A percentile compares a stretch with the other conserved stretches of the same genome.
Conservation (phyloP, 345 rosid genomes). For the Odontarrhena argentea region DNA sequence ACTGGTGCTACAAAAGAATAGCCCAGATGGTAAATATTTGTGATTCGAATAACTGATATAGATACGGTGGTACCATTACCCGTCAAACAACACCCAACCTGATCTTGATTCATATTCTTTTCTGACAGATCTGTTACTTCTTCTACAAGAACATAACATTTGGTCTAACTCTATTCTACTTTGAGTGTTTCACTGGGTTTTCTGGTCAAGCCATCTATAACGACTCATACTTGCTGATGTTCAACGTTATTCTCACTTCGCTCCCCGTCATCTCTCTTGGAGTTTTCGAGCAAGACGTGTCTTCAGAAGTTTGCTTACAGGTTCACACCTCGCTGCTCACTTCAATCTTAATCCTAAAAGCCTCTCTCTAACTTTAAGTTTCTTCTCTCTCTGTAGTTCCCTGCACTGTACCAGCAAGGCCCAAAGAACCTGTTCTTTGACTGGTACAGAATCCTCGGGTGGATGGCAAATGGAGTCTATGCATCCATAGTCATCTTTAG, state of each 20-base stretch:
- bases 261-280: conserved; percentile 77
- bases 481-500: conserved; percentile 60
- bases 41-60: conserved; percentile 21
- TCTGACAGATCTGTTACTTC: conserved; percentile 60
- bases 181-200: conserved; percentile 62
- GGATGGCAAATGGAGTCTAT: conserved; percentile 65
- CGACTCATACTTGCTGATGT: conserved; percentile 66
- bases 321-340: conserved; percentile 35
- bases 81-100: conserved; percentile 4
- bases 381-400: conserved; percentile 51
- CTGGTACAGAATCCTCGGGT: conserved; percentile 71
- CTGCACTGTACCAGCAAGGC: conserved; percentile 77
- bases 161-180: conserved; percentile 78
- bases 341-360: not conserved
- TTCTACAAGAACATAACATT: conserved; percentile 81
- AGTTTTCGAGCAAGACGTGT: conserved; percentile 74
- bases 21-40: conserved; percentile 68
- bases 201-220: conserved; percentile 67
- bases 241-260: conserved; percentile 74
- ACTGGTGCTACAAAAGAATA: conserved; percentile 82
- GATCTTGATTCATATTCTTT: conserved; percentile 38
- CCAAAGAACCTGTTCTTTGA: conserved; percentile 59
- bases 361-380: conserved; percentile 5
- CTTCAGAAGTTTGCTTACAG: conserved; percentile 77
- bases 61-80: conserved; percentile 14